Base-by-base conservation (phyloP, 106 monocot genomes). In the Allium cepa region DNA sequence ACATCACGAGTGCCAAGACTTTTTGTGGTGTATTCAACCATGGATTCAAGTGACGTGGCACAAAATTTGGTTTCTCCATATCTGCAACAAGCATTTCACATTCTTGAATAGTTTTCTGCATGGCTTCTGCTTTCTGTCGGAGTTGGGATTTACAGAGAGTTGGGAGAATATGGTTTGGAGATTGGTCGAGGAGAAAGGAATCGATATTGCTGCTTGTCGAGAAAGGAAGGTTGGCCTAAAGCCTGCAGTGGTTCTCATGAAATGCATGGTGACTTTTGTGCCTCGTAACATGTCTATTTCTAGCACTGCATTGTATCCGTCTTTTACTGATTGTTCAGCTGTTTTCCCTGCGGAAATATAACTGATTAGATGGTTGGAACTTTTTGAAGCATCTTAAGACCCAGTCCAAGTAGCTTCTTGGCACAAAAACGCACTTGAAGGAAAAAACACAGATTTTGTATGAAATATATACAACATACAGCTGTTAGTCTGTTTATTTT, bases 11-110 rank as follows among this genome's bases (percentile, higher is more conserved):
- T 79, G 8, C 67, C 83, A 7, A 83, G 76, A 47, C 36, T 73
- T 0, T 68, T 18, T 13, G 68, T 76, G 62, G 47, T 50, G 72
- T 83, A 85, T 11, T 90, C 85, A 7, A 90, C 80, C 90, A 90
- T 85, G 72, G 85, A 90, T 62, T 90, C 85, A 67, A 90, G 73
- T 7, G 90, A 90, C n/a, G 89, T 85, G n/a, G 77, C 82, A 56
- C 89, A 89, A 36, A 7, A 45, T 57, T 75, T 82, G 47, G 9
- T 72, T 79, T 82, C 82, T 8, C 76, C 85, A 1, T 55, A 1
- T 55, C 55, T 0, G 49, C 63, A 2, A 72, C 56, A 8, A 75
- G 79, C 16, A 10, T 50, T 64, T 88, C 84, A 53, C 88, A 88
- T 47, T 79, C 77, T 9, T 12, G 15, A 0, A 80, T 16, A 4